Conservation (phyloP, 352 stramenopile species). For the Pythium utonaiense region DNA sequence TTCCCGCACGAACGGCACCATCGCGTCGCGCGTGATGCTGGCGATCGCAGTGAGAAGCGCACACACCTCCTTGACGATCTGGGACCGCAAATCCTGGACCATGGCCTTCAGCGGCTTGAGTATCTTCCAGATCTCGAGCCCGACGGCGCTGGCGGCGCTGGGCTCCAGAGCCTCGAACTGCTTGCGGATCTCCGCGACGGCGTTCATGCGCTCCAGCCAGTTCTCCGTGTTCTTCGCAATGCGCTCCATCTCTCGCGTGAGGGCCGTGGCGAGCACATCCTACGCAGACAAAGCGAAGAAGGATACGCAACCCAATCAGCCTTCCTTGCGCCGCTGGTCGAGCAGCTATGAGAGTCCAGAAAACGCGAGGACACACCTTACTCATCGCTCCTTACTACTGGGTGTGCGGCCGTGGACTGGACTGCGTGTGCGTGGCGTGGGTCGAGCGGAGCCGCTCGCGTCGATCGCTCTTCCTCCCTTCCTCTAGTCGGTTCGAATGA, state of each 20-base stretch:
- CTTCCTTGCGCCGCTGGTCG: neutral
- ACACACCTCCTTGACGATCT: conserved; percentile 86
- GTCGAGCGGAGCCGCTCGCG: neutral
- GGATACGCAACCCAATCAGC: neutral
- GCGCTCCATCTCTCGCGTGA: conserved; percentile 73
- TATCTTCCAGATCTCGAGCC: conserved; percentile 62
- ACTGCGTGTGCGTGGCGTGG: neutral
- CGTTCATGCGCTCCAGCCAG: conserved; percentile 74
- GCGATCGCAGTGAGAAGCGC: conserved; percentile 55
- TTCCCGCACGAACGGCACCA: conserved; percentile 74
- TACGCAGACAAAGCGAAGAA: neutral
- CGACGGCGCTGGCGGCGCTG: conserved; percentile 33
- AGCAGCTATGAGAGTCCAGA: neutral
- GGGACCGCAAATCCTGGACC: conserved; percentile 76
- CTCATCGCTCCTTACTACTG: conserved; percentile 2
- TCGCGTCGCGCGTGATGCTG: conserved; percentile 62
- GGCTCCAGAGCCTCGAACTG: conserved; percentile 61
- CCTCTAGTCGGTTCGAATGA: neutral
- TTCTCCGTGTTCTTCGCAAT: conserved; percentile 75
- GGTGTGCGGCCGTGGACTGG: neutral
- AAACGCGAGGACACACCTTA: conserved; percentile 2
- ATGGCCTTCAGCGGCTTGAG: conserved; percentile 71
- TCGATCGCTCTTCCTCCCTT: neutral
- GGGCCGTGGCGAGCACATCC: conserved; percentile 16
- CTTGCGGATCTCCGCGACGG: conserved; percentile 60